Evolutionary conservation across 352 stramenopile genomes (phyloP).

Genomic region (Phytopythium oedochilum): DNA sequence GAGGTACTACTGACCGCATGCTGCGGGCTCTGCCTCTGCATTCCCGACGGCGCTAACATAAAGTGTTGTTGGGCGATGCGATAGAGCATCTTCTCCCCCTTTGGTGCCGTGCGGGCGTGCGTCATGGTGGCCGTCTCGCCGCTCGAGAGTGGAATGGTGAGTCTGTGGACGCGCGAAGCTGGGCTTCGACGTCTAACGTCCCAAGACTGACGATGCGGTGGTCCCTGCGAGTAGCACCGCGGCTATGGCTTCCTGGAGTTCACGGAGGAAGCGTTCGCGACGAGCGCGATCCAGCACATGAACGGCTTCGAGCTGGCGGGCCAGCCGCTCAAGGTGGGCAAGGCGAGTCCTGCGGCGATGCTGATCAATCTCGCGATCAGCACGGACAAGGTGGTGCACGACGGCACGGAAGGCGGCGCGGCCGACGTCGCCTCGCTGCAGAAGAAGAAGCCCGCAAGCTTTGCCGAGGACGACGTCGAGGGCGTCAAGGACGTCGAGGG

Average conservation of each 20-base stretch:
- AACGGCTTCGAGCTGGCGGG: conserved; percentile 75
- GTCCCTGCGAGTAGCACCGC: conserved; percentile 31
- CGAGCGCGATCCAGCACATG: conserved; percentile 80
- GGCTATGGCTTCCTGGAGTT: conserved; percentile 79
- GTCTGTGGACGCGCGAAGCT: not conserved
- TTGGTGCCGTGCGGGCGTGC: conserved; percentile 56
- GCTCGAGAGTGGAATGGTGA: conserved; percentile 45
- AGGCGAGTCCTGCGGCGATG: conserved; percentile 63
- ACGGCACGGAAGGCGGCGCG: conserved; percentile 4
- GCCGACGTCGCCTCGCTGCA: not conserved
- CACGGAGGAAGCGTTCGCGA: conserved; percentile 44
- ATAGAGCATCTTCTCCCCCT: conserved; percentile 79
- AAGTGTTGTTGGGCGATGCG: not conserved
- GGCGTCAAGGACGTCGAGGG: conserved; percentile 37
- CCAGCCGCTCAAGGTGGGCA: conserved; percentile 71
- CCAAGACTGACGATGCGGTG: not conserved
- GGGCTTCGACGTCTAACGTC: not conserved
- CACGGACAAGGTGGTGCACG: conserved; percentile 54
- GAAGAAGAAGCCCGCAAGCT: conserved; percentile 23
- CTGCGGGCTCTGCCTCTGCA: not conserved
- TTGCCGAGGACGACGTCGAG: conserved; percentile 59
- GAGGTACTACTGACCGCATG: conserved; percentile 27
- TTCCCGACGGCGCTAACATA: not conserved
- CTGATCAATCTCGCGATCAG: conserved; percentile 62
- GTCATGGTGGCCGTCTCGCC: conserved; percentile 63